These are phyloP conservation scores for Penicillium roqueforti DNA, from an alignment of 495 filamentous ascomycete genomes.

Conservation along the genomic window DNA sequence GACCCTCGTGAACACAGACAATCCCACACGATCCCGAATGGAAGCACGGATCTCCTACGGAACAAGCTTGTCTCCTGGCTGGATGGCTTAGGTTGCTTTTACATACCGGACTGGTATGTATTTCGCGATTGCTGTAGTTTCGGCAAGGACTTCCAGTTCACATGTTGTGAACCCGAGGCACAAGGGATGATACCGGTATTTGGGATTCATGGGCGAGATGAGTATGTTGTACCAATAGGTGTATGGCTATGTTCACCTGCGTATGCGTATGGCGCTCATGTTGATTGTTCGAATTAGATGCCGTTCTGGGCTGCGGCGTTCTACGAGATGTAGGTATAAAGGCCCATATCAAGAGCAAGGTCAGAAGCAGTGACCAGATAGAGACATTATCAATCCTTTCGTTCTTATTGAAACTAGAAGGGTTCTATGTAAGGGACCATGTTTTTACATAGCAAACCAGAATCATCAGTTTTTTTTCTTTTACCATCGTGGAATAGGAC, in stretches of 20 bases:
- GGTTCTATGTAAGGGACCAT: conserved; percentile 31
- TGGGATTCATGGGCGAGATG: background rate
- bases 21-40: conserved; percentile 4
- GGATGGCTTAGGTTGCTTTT: background rate
- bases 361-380: background rate
- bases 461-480: conserved; percentile 26
- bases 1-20: conserved; percentile 17
- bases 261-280: background rate
- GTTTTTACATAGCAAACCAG: conserved; percentile 29
- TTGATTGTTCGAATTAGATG: background rate
- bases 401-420: conserved; percentile 26
- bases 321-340: background rate
- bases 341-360: background rate
- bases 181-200: background rate
- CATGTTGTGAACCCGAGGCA: background rate
- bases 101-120: background rate
- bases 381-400: conserved; percentile 28
- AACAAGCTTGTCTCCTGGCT: background rate
- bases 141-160: background rate
- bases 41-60: conserved; percentile 8
- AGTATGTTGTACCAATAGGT: background rate
- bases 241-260: background rate
- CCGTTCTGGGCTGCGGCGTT: background rate
- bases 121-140: background rate
- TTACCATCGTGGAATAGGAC: conserved; percentile 23